Conservation (phyloP, 352 stramenopile species). For the Globisporangium splendens region DNA sequence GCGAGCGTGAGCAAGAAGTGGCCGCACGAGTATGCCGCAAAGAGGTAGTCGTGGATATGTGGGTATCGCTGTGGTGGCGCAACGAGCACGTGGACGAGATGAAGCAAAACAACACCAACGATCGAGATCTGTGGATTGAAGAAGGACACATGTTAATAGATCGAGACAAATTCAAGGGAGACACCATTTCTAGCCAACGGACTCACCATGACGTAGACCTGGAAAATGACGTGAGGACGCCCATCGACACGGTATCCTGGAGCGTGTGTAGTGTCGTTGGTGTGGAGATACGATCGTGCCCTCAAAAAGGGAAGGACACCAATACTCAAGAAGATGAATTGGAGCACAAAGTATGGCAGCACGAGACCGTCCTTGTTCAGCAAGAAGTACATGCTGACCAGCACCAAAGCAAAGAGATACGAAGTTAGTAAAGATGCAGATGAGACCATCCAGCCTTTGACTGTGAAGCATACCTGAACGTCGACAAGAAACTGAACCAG, state of each 20-base stretch:
- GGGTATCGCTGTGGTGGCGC: conserved; percentile 54
- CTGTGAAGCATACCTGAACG: conserved; percentile 61
- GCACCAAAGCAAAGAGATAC: neutral
- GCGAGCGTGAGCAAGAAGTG: conserved; percentile 70
- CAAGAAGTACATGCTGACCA: conserved; percentile 79
- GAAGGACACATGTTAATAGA: conserved; percentile 2
- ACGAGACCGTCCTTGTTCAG: conserved; percentile 77
- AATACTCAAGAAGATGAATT: conserved; percentile 43
- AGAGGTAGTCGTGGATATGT: conserved; percentile 85
- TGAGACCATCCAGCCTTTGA: neutral
- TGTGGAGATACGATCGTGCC: conserved; percentile 27
- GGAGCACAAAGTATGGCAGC: conserved; percentile 67
- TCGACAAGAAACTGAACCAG: conserved; percentile 79
- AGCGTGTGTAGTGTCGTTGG: conserved; percentile 12
- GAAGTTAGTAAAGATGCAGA: neutral
- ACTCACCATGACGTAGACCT: conserved; percentile 52
- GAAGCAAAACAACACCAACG: conserved; percentile 45
- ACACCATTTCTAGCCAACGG: too few relatives aligned
- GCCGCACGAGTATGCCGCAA: conserved; percentile 73
- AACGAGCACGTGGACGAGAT: conserved; percentile 47
- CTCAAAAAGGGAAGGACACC: conserved; percentile 43
- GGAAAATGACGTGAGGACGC: conserved; percentile 24
- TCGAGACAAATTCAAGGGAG: too few relatives aligned
- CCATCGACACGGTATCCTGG: conserved; percentile 43
- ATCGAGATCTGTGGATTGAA: conserved; percentile 42